Evolutionary conservation across 2,329 filamentous ascomycete genomes (phyloP), one percentile per base, ranked within the genome.

Genomic region (Trichoderma simmonsii): DNA sequence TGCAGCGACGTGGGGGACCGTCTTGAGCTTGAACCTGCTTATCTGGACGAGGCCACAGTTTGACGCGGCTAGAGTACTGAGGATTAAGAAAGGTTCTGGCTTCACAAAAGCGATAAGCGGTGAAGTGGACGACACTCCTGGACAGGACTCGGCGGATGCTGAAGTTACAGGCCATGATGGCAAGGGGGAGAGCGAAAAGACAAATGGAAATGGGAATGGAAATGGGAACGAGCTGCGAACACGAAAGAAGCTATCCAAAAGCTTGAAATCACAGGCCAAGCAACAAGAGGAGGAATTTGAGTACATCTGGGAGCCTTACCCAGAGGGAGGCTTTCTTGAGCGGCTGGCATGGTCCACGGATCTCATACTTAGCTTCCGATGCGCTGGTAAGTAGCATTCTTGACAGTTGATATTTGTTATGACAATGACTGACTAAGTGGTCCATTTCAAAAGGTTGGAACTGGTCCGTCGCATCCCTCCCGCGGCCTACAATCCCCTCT

Each of bases 261-360:
- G 11, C 8, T 24, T 15, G 12, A 30, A 36, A 26, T 18, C 21
- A 26, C 8, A 34, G 9, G n/a, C 9, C 7, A 11, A 26, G 12
- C 24, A 34, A n/a, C 24, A 36, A 6, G 32, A 34, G 18, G 21
- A 67, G 15, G 56, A 43, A 36, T 81, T 81, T 60, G 84, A 87
- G 71, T 90, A 90, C 71, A 85, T 86, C 75, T 91, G 89, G 89
- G 85, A 91, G 77, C 79, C 84, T 1, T 91, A 86, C 74, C 89
- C 83, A 4, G 78, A 85, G 3, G 85, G 79, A 1, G 78, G 86
- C 0, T 85, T 89, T 60, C 66, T 77, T 28, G 79, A 85, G 54
- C 85, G 89, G 12, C 77, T 91, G 8, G 81, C 81, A 74, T 91
- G 89, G 89, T 81, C 84, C 0, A 76, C 84, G 18, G 89, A 90